phyloP scores from a whole-genome alignment of 169 alveolate species.

The Sarcocystis neurona region DNA sequence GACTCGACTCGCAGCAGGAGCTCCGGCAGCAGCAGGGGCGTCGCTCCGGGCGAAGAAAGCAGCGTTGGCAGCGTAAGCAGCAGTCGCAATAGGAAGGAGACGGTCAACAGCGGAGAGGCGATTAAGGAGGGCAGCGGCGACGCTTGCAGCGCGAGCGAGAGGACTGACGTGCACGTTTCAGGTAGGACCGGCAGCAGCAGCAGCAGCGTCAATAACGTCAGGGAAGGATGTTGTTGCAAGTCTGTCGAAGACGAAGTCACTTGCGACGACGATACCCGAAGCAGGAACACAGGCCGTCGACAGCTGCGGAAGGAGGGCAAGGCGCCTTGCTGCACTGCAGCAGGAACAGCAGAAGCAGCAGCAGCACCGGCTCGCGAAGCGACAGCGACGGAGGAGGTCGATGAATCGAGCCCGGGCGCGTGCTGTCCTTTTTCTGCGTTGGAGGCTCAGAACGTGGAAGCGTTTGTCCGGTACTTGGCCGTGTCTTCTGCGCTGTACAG shows the following conservation, averaged over 20 bases:
- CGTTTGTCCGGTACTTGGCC: not conserved
- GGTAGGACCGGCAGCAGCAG: not conserved
- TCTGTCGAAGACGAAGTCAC: not conserved
- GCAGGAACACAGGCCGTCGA: too few species aligned
- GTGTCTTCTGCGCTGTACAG: conserved; percentile 1
- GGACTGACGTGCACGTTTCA: not conserved
- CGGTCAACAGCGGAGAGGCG: not conserved
- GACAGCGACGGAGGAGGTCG: not conserved
- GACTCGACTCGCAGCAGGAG: too few species aligned
- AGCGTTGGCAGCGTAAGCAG: not conserved
- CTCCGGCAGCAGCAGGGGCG: not conserved
- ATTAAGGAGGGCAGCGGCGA: not conserved
- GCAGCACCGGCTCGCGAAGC: not conserved
- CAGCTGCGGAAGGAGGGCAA: too few species aligned
- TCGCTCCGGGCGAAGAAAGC: not conserved
- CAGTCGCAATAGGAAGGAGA: too few species aligned
- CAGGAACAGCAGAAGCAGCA: too few species aligned
- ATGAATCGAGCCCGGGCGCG: not conserved
- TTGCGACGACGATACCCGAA: not conserved
- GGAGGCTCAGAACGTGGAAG: conserved; percentile 12
- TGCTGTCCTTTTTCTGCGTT: not conserved
- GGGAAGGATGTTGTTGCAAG: too few species aligned
- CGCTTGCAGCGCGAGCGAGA: not conserved
- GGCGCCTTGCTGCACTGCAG: too few species aligned
- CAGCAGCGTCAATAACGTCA: not conserved